Conservation (phyloP, 345 rosid species). For the Noccaea caerulescens region DNA sequence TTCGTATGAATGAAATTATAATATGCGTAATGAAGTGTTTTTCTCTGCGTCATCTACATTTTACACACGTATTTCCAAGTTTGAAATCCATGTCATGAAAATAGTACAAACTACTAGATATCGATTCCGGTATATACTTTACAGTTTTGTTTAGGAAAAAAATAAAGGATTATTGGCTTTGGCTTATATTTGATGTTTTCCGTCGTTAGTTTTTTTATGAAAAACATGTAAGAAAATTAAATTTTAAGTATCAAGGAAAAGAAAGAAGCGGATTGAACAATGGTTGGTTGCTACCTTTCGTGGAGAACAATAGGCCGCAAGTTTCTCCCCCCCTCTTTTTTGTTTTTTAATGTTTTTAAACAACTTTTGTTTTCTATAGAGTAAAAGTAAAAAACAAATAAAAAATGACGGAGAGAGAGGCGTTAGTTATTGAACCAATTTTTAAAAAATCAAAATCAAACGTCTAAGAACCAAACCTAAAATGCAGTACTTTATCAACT, state of each 20-base stretch:
- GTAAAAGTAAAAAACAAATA: neutral
- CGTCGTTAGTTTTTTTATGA: neutral
- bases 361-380: neutral
- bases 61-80: neutral
- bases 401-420: neutral
- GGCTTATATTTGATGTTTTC: neutral
- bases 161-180: no score
- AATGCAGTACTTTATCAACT: neutral
- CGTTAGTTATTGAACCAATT: neutral
- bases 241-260: neutral
- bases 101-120: no score
- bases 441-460: neutral
- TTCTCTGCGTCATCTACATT: neutral
- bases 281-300: neutral
- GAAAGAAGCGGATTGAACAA: neutral
- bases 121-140: no score
- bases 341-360: neutral
- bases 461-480: slow-evolving; percentile 6
- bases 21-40: slow-evolving; percentile 15
- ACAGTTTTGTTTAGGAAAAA: no score
- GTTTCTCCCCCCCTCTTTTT: neutral
- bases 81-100: neutral
- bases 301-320: neutral
- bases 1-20: slow-evolving; percentile 9
- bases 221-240: slow-evolving; percentile 4